A percentile compares a stretch with the other conserved stretches of the same genome.
These are phyloP conservation scores for Butyriboletus appendiculatus DNA, from an alignment of 1,284 basidiomycete species.

Conservation along the genomic window DNA sequence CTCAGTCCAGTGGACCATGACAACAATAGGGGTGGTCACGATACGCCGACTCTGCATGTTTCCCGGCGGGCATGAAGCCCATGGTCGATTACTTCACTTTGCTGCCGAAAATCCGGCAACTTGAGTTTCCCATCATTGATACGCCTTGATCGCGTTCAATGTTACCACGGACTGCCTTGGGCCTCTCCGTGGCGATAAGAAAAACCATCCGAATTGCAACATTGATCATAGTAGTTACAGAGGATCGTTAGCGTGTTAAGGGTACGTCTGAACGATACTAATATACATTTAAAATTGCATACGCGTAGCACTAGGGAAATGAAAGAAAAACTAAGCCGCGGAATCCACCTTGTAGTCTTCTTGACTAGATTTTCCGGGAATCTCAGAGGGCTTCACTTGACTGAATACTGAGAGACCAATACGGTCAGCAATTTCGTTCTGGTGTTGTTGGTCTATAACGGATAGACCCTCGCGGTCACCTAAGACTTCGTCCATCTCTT, in stretches of 20 bases:
- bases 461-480: constrained; percentile 54
- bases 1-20: neutral
- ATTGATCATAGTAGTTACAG: neutral
- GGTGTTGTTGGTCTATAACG: constrained; percentile 53
- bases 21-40: neutral
- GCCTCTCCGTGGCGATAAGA: neutral
- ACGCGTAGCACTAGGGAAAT: neutral
- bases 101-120: neutral
- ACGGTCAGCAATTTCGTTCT: constrained; percentile 55
- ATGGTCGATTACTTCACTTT: neutral
- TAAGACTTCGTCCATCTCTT: constrained; percentile 74
- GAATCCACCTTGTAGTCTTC: constrained; percentile 8
- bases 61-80: neutral
- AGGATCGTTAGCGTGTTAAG: neutral
- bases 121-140: neutral
- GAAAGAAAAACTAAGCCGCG: neutral
- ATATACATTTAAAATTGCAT: neutral
- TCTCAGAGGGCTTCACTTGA: constrained; percentile 6
- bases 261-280: neutral
- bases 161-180: neutral
- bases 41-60: neutral
- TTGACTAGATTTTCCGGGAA: constrained; percentile 11
- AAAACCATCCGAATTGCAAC: neutral
- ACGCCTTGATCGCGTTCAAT: neutral
- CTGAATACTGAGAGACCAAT: constrained; percentile 48